Evolutionary conservation across 192 early-diverging fungal species (phyloP), one percentile per base, ranked within the genome.

Genomic region (Backusella psychrophila): DNA sequence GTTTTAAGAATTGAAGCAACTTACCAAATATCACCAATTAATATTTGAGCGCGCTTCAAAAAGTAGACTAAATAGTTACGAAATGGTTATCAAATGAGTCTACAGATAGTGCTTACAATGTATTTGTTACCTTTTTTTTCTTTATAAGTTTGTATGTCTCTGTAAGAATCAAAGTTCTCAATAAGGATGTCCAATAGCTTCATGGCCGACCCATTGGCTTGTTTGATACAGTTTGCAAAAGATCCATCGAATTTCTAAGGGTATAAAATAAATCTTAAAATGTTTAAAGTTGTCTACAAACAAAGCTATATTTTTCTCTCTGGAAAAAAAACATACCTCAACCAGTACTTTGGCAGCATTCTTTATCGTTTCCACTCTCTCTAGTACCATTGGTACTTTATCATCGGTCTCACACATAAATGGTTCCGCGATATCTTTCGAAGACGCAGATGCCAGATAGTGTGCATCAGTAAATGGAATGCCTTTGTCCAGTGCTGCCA

Each of bases 31-130:
- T 96, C 95, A 41, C 93, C 95, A 1, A 94, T 90, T 41, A 96
- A 84, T 67, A 96, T 96, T 82, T 96, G 95, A 19, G 91, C 92
- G 31, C 95, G 80, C 85, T 96, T 96, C 73, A 90, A 93, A 42
- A 96, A 77, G 21, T 82, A 81, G 15, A 94, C 93, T 71, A 76
- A 21, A 31, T 49, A 3, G 0, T 36, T 9, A 3, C 6, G 14
- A 83, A 71, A 34, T 23, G 26, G 71, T 69, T 23, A 69, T 74
- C 56, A 29, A 67, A 34, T 12, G 41, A 35, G 33, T 33, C 33
- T 2, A 6, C 12, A 9, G 6, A 34, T 7, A n/a, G 44, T 6
- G 33, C 1, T 6, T 41, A 11, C 33, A 29, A 14, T 35, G 14
- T 4, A 4, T 2, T 4, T 6, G 1, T 11, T 78, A 90, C 89